Evolutionary conservation across 495 filamentous ascomycete genomes (phyloP), one percentile per base, ranked within the genome.

Genomic region (Penicillium waksmanii): DNA sequence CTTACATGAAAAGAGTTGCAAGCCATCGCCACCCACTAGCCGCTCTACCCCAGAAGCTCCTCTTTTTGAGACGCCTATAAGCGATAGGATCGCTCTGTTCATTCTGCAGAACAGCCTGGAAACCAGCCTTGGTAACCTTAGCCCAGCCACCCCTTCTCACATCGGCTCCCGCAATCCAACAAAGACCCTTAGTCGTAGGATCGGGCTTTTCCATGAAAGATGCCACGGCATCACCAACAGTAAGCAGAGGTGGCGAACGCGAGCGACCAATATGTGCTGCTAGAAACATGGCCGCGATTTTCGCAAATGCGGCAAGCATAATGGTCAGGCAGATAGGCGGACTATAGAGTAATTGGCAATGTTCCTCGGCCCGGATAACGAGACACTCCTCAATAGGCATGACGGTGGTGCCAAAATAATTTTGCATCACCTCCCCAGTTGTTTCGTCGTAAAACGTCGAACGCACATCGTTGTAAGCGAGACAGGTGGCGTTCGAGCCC

Each of bases 271-370:
- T 46, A 11, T 53, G 27, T 4, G 58, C 55, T 2, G 65, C 52
- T 34, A 73, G 38, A 13, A 68, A 58, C 70, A 81, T 80, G 13
- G 70, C 70, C 7, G 68, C 13, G 2, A 67, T 62, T 48, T 84
- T 84, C 8, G 73, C 53, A 7, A 69, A n/a, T 36, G 78, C 76
- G 23, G 69, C 68, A 3, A 73, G 18, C 54, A 75, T 72, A 15
- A 84, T 76, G 3, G 74, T 46, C 18, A 77, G 46, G 51, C 79
- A 71, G 17, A 85, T 77, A 0, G 62, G 55, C 2, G 74, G 46
- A 51, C 66, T 78, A 57, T 80, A 84, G 21, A 79, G 73, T 21
- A 86, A 58, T 53, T 73, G 71, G 63, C 83, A 85, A 12, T 62
- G 58, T 40, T 76, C 66, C 13, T 54, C 40, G 0, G 65, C 57